A percentile compares a stretch with the other conserved stretches of the same genome.
phyloP scores from a whole-genome alignment of 2,329 filamentous ascomycete genomes.

The Neoascochyta sp. region DNA sequence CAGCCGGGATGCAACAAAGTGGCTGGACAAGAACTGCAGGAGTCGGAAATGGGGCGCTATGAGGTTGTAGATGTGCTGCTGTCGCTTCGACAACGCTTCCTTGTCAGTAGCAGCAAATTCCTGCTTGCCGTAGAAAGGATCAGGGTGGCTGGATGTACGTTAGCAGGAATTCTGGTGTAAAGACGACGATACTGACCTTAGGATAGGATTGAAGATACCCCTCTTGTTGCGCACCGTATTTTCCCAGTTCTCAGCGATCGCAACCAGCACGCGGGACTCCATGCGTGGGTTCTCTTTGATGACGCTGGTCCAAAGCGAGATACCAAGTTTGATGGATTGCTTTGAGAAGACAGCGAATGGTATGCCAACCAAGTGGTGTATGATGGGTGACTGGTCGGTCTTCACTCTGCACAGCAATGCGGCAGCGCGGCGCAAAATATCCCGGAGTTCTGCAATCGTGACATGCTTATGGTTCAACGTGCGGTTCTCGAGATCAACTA shows the following conservation, averaged over 20 bases:
- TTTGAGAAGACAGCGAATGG: conserved; percentile 93
- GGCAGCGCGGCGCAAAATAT: conserved; percentile 79
- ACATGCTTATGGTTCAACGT: conserved; percentile 67
- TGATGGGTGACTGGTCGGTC: conserved; percentile 71
- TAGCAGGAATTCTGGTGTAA: conserved; percentile 17
- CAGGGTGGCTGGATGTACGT: conserved; percentile 53
- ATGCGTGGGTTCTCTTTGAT: conserved; percentile 92
- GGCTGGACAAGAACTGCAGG: conserved; percentile 85
- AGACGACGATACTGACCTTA: conserved; percentile 52
- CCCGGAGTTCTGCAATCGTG: conserved; percentile 69
- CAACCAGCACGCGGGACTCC: conserved; percentile 78
- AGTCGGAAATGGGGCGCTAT: conserved; percentile 83
- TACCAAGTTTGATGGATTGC: conserved; percentile 89
- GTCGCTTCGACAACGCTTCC: conserved; percentile 66
- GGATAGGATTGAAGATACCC: conserved; percentile 73
- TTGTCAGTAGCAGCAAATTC: conserved; percentile 92
- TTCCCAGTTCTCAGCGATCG: conserved; percentile 91
- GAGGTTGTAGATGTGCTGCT: conserved; percentile 75
- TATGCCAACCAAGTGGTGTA: conserved; percentile 84
- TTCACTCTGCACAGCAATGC: conserved; percentile 77
- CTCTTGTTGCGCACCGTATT: conserved; percentile 70
- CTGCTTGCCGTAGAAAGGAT: conserved; percentile 86
- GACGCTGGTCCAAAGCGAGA: conserved; percentile 93
- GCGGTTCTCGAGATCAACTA: conserved; percentile 69
- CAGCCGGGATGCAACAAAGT: conserved; percentile 89